These are phyloP conservation scores for Leccinum arenicola DNA, from an alignment of 768 basidiomycete species.

Conservation along the genomic window DNA sequence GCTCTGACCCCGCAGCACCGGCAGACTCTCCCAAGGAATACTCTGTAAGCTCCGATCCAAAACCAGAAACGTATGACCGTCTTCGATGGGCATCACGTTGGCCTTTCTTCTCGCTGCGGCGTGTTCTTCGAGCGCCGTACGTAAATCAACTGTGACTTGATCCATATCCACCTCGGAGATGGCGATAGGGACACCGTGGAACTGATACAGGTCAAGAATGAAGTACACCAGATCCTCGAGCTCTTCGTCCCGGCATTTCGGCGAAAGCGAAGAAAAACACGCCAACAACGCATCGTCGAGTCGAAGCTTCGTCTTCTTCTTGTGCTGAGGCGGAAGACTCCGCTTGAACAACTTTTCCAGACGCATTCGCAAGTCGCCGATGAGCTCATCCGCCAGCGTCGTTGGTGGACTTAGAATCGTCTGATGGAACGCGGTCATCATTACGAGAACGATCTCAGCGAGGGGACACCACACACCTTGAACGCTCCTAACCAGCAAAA, in stretches of 20 bases:
- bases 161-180: constrained; percentile 90
- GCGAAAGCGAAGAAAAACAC: constrained; percentile 81
- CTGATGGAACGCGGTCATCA: constrained; percentile 24
- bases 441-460: neutral
- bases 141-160: constrained; percentile 85
- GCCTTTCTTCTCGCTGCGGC: constrained; percentile 36
- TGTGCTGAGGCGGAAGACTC: constrained; percentile 58
- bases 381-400: constrained; percentile 40
- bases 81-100: constrained; percentile 31
- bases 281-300: constrained; percentile 77
- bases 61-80: constrained; percentile 82
- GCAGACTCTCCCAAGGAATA: constrained; percentile 95
- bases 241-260: constrained; percentile 87
- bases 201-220: constrained; percentile 90
- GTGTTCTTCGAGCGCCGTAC: constrained; percentile 73
- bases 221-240: constrained; percentile 94
- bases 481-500: constrained; percentile 97
- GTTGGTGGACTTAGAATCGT: constrained; percentile 58
- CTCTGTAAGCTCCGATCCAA: constrained; percentile 87
- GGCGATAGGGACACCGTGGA: constrained; percentile 86
- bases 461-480: constrained; percentile 58
- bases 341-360: constrained; percentile 77
- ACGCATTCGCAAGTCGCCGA: constrained; percentile 58
- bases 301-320: constrained; percentile 50
- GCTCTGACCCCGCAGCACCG: constrained; percentile 76